Base-by-base conservation (phyloP, 768 basidiomycete genomes). In the Tylopilus vinaceipallidus region DNA sequence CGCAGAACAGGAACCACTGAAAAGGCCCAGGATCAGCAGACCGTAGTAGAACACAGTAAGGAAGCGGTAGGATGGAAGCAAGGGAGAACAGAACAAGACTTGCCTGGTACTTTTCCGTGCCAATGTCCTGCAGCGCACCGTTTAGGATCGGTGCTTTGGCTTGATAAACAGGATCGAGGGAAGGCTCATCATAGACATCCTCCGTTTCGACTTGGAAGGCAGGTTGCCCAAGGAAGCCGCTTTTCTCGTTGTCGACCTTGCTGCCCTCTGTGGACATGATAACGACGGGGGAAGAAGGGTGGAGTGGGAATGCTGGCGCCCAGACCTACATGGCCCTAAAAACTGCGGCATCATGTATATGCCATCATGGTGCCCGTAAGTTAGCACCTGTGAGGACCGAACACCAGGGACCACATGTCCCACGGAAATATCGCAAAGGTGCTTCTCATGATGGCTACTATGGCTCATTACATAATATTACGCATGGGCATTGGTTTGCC, bases 101-200 rank as follows among this genome's bases (percentile, higher is more conserved):
- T 53, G 78, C 79, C 66, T 84, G 84, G 59, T 86, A 86, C 42
- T 68, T 79, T n/a, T 83, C 83, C 81, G 85, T 84, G 14, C 83
- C 83, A 26, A 86, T 80, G 19, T 84, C 77, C 59, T 84, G 82
- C 10, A 86, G 67, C 0, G 83, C 83, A 50, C 73, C 68, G 51
- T 83, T 86, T 46, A 86, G 63, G 9, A 84, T 70, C 7, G 69
- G 66, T 2, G 81, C 79, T 53, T 84, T 85, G 26, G 73, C 79
- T 54, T 75, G 73, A 53, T 85, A 85, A 1, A 82, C 70, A 0
- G 80, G 80, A 52, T 85, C 82, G 38, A 84, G 30, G 10, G 58
- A 30, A 27, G 56, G 48, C 5, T 65, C 65, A 17, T 63, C 58
- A 24, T 52, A 69, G 13, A 67, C 49, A 23, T 69, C 63, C 41